Evolutionary conservation across 768 basidiomycete genomes (phyloP).

Genomic region (Boletellus ananiceps): DNA sequence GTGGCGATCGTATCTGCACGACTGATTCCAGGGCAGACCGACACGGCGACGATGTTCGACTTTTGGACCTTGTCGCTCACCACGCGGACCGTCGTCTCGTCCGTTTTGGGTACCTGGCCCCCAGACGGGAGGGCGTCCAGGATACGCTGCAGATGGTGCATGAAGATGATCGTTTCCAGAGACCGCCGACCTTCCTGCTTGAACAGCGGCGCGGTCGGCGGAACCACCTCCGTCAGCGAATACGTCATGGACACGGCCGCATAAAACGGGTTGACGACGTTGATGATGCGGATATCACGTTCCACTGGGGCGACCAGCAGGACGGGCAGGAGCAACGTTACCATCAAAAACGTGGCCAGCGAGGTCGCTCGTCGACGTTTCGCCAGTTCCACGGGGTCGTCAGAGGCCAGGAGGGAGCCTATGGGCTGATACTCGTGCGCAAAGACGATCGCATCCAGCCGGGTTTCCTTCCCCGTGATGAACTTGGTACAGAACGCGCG

Average conservation of each 20-base stretch:
- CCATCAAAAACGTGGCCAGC: slow-evolving; percentile 71
- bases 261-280: slow-evolving; percentile 85
- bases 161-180: slow-evolving; percentile 57
- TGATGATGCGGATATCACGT: slow-evolving; percentile 85
- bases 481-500: slow-evolving; percentile 67
- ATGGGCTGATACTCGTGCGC: slow-evolving; percentile 72
- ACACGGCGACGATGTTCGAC: slow-evolving; percentile 71
- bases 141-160: slow-evolving; percentile 78
- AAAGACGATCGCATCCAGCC: slow-evolving; percentile 76
- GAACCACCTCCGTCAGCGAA: slow-evolving; percentile 25
- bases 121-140: slow-evolving; percentile 73
- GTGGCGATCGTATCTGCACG: slow-evolving; percentile 63
- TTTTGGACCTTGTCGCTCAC: slow-evolving; percentile 44
- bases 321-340: slow-evolving; percentile 73
- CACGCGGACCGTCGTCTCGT: slow-evolving; percentile 32
- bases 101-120: slow-evolving; percentile 44
- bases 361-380: slow-evolving; percentile 44
- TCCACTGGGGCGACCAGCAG: slow-evolving; percentile 82
- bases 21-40: slow-evolving; percentile 74
- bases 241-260: slow-evolving; percentile 63
- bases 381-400: slow-evolving; percentile 30
- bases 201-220: slow-evolving; percentile 33
- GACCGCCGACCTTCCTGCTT: slow-evolving; percentile 63
- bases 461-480: slow-evolving; percentile 55
- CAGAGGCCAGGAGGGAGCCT: slow-evolving; percentile 41